phyloP scores from a whole-genome alignment of 2,329 filamentous ascomycete genomes.

The Fusarium phyllophilum region DNA sequence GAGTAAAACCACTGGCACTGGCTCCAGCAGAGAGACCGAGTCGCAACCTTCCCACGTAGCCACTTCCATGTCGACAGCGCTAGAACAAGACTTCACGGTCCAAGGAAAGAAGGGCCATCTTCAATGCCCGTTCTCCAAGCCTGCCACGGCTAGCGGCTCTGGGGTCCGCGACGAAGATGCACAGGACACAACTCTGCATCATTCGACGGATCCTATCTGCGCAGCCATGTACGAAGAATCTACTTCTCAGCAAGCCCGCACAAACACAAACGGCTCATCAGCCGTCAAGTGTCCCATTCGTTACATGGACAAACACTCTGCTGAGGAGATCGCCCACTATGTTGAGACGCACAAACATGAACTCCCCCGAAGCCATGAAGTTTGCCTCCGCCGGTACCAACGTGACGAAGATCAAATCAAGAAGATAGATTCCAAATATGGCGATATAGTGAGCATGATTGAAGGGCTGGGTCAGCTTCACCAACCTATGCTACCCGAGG shows the following conservation, averaged over 20 bases:
- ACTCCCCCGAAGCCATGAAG: slow-evolving; percentile 90
- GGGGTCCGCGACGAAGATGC: slow-evolving; percentile 42
- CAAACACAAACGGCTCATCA: slow-evolving; percentile 61
- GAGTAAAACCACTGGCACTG: slow-evolving; percentile 61
- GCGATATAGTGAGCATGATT: slow-evolving; percentile 92
- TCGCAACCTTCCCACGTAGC: slow-evolving; percentile 57
- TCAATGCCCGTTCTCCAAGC: slow-evolving; percentile 79
- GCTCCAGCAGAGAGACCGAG: slow-evolving; percentile 59
- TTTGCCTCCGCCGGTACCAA: slow-evolving; percentile 91
- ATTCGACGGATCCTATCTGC: slow-evolving; percentile 69
- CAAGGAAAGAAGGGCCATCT: slow-evolving; percentile 82
- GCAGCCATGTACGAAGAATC: slow-evolving; percentile 71
- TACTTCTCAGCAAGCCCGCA: slow-evolving; percentile 61
- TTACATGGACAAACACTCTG: slow-evolving; percentile 89
- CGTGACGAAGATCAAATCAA: slow-evolving; percentile 85
- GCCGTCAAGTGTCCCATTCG: slow-evolving; percentile 86
- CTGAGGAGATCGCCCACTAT: slow-evolving; percentile 92
- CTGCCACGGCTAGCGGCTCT: slow-evolving; percentile 47
- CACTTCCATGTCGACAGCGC: slow-evolving; percentile 70
- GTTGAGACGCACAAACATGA: slow-evolving; percentile 97
- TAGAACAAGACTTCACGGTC: slow-evolving; percentile 93
- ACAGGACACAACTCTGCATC: slow-evolving; percentile 57
- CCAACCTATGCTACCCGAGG: slow-evolving; percentile 81
- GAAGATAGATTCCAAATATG: slow-evolving; percentile 93
- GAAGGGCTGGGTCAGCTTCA: slow-evolving; percentile 88